Conservation (phyloP, 2,329 filamentous ascomycete genomes). For the Phyllosticta capitalensis region DNA sequence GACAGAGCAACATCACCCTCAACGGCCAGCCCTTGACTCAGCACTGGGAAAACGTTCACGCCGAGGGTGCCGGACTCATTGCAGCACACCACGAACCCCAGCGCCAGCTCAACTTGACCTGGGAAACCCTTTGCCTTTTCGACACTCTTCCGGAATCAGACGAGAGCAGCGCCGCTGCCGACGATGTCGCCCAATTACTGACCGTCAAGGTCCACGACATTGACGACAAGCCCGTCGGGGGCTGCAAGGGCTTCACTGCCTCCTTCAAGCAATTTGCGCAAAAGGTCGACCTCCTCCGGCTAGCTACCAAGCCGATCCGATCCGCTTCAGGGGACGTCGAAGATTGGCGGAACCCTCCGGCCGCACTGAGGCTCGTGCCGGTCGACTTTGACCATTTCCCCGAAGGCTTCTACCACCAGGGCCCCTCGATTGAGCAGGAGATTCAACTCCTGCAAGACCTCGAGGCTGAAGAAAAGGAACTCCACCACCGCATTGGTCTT, state of each 20-base stretch:
- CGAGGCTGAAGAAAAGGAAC: conserved; percentile 27
- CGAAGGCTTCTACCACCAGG: conserved; percentile 5
- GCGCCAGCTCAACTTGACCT: conserved; percentile 29
- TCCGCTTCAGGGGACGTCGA: conserved; percentile 21
- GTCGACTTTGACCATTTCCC: conserved; percentile 12
- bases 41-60: conserved; percentile 29
- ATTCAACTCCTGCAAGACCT: conserved; percentile 33
- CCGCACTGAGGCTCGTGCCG: conserved; percentile 22
- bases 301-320: conserved; percentile 23
- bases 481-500: conserved; percentile 27
- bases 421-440: conserved; percentile 27
- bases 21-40: conserved; percentile 31
- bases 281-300: conserved; percentile 28
- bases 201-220: conserved; percentile 31
- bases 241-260: conserved; percentile 29
- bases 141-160: conserved; percentile 14
- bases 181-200: conserved; percentile 26
- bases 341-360: conserved; percentile 29
- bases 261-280: conserved; percentile 30
- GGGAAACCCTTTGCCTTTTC: conserved; percentile 30
- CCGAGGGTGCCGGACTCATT: conserved; percentile 26
- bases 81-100: conserved; percentile 16
- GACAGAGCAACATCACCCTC: conserved; percentile 33
- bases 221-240: conserved; percentile 24
- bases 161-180: conserved; percentile 16